Base-by-base conservation (phyloP, 768 basidiomycete genomes). In the Gelatoporia subvermispora region DNA sequence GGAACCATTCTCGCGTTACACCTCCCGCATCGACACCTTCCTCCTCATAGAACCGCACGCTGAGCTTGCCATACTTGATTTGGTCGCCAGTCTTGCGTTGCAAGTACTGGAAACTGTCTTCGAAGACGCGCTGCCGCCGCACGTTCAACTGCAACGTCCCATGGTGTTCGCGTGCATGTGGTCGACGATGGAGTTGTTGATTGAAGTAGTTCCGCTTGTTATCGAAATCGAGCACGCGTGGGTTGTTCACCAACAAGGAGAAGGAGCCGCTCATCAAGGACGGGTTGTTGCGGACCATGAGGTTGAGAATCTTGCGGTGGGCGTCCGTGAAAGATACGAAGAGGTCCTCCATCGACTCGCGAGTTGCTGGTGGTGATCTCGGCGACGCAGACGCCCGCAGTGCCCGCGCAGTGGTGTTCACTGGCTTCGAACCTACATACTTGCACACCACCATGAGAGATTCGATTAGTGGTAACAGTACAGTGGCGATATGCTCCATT, bases 21-120 rank as follows among this genome's bases (percentile, higher is more conserved):
- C 96, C 96, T 18, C 96, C 96, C 0, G 96, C 96, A 63, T 99
- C 96, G 18, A 99, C 92, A 44, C 96, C 96, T 62, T 98, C 96
- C 62, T 99, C 96, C 48, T 93, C 88, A 60, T 92, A 91, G 71
- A 96, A 99, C 44, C 93, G 85, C 49, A 97, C 84, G 61, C 87
- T 96, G 48, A 99, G 82, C 65, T 99, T 99, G 55, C 96, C 95
- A 62, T 91, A 86, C 68, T 98, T 98, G 73, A 99, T 91, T 66
- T 97, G 92, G 23, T 98, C 94, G 31, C 93, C 94, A 3, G 81
- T 83, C 65, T 91, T 88, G 38, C 93, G 76, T 61, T 91, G 90
- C 25, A 99, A 76, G 56, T 88, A 78, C 59, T 90, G 86, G 82
- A 90, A 98, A 56, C 94, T 97, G 64, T 99, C 96, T 64, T 98